These are phyloP conservation scores for Penicillium sp. DNA, from an alignment of 2,329 filamentous ascomycete species.

Conservation along the genomic window DNA sequence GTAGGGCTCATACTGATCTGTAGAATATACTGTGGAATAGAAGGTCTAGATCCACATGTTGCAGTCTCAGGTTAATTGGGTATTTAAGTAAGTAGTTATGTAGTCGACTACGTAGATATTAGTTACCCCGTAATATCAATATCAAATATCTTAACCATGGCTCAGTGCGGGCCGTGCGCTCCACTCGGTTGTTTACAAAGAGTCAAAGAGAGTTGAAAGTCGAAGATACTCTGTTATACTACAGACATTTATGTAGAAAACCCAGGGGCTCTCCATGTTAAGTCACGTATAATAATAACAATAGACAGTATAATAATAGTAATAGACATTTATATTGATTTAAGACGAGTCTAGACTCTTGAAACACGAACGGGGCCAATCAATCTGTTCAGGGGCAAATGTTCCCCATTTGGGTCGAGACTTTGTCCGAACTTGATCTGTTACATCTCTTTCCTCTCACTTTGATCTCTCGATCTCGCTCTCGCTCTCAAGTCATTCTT, in stretches of 20 bases:
- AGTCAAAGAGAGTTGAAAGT: too few species aligned
- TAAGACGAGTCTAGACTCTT: neutral
- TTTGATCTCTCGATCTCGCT: neutral
- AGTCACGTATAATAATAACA: too few species aligned
- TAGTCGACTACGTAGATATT: too few species aligned
- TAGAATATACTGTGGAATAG: too few species aligned
- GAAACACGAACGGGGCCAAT: neutral
- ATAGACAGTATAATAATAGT: too few species aligned
- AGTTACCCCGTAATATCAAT: too few species aligned
- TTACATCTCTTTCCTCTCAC: neutral
- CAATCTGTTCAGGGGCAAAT: neutral
- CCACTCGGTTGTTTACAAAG: neutral
- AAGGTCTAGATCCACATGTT: neutral
- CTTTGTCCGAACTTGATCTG: conserved; percentile 4
- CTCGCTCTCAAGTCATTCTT: neutral
- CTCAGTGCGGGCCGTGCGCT: neutral
- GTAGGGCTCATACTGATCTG: neutral
- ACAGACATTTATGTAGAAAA: too few species aligned
- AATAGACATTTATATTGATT: too few species aligned
- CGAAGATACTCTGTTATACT: too few species aligned
- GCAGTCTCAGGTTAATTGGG: neutral
- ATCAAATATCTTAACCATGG: neutral
- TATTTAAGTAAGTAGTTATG: too few species aligned
- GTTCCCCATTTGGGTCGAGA: conserved; percentile 5
- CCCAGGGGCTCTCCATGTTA: too few species aligned